Evolutionary conservation across 2,329 filamentous ascomycete genomes (phyloP), one percentile per base, ranked within the genome.

Genomic region (Leptodontidium sp.): DNA sequence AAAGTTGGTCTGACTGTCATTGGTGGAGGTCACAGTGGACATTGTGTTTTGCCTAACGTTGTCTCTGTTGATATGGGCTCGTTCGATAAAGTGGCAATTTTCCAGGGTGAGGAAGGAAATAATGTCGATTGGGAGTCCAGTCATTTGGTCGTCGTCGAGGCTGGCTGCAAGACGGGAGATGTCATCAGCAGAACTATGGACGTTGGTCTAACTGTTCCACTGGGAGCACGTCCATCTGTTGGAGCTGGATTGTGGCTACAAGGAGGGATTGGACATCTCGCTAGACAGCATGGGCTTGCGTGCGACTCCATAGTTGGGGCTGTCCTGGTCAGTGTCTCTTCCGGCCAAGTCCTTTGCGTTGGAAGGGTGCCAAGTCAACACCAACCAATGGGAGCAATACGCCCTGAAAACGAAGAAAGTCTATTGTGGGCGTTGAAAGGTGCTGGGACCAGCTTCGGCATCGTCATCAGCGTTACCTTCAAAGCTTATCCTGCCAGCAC

Each of bases 201-300:
- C 1, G 79, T 71, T 0, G 85, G 84, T 1, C 0, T 90, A 64
- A 86, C 84, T 65, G 84, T 91, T 2, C 88, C 88, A 0, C 76
- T 91, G 2, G 89, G 88, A 1, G 75, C 86, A 32, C 85, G 88
- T 8, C 88, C 88, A 70, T 90, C 87, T 71, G 87, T 90, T 29
- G 88, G 89, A 2, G 84, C 86, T 0, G 89, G 89, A 0, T 72
- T 88, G 15, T 90, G 87, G 87, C 79, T 91, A 59, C 88, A 91
- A 80, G 89, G 89, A 49, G 88, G 88, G 63, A 88, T 91, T 61
- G 88, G 88, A 1, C 71, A 74, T 59, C 64, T 75, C 7, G 57
- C 67, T 32, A 70, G 73, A 63, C 32, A 72, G 11, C 77, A 88
- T 70, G 88, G 88, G 0, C 86, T 91, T 12, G 70, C 87, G 1